Evolutionary conservation across 305 asterid genomes (phyloP), one percentile per base, ranked within the genome.

Genomic region (Fraxinus latifolia): DNA sequence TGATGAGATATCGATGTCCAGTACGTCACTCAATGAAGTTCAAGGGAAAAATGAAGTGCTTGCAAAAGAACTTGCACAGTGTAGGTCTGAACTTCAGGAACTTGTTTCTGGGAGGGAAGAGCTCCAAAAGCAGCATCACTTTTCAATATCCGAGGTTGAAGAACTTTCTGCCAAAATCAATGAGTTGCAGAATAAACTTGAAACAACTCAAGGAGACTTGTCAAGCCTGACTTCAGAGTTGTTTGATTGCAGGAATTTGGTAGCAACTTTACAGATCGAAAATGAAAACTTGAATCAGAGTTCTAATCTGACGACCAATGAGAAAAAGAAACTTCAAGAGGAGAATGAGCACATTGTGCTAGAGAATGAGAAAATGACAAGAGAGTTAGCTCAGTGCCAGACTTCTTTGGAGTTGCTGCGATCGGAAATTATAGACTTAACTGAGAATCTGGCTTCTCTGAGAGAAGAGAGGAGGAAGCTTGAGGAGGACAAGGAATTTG

Each of bases 171-270:
- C 89, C 83, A 86, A 89, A 85, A 87, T 89, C 80, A 82, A 87
- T 86, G 93, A 89, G 77, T 88, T 94, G 90, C 94, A 90, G 90
- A 88, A 78, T 86, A 89, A 89, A 65, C 86, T 96, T 71, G 96
- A 91, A 79, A 83, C 76, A 81, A 83, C 94, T 4, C 91, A 89
- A 84, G 92, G 78, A 80, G 93, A 91, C 82, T 79, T 90, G 88
- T 91, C 94, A 80, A 88, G 80, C 90, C 83, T 93, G 84, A 83
- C 91, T 33, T 83, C 91, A 0, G 97, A 94, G 91, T 88, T 92
- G 36, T 87, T 84, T 85, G 95, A 86, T 80, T 86, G 92, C 91
- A 86, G 88, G 85, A 89, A 87, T 83, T 82, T 86, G 86, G 89
- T 88, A 81, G 83, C 86, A 78, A 80, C 86, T 79, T 87, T 94